phyloP scores from a whole-genome alignment of 441 rosid species.

The Euphorbia neoarborescens region DNA sequence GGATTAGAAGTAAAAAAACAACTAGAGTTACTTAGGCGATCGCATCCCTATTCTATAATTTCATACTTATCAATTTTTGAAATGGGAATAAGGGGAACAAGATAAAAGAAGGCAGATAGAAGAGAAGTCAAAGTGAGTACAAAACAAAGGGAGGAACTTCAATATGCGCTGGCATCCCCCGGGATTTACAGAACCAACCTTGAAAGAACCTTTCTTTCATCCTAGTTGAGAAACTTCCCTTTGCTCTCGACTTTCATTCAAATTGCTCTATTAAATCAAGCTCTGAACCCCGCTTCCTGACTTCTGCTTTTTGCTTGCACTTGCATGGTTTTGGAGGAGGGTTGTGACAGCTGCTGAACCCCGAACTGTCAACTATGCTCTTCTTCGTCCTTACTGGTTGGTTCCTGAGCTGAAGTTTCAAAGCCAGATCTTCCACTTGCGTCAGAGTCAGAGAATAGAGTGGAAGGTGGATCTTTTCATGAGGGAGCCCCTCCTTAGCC shows the following conservation, averaged over 20 bases:
- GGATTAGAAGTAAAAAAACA: not conserved
- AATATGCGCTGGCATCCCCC: not conserved
- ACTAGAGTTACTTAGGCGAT: not conserved
- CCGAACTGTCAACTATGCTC: not conserved
- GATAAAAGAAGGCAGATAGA: too few species aligned
- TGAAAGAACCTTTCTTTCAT: not conserved
- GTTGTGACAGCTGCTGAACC: constrained; percentile 3
- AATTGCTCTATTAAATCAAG: too few species aligned
- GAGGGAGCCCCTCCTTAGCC: too few species aligned
- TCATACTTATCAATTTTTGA: too few species aligned
- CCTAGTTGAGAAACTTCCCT: not conserved
- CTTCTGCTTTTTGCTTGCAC: too few species aligned
- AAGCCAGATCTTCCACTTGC: not conserved
- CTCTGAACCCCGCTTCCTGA: not conserved
- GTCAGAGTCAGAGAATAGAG: not conserved
- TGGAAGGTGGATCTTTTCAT: too few species aligned
- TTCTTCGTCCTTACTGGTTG: constrained; percentile 2
- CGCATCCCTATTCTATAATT: not conserved
- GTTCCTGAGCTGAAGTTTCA: constrained; percentile 3
- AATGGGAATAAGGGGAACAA: too few species aligned
- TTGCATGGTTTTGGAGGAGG: too few species aligned
- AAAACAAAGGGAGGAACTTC: not conserved
- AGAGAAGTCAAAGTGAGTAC: not conserved
- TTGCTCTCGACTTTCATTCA: not conserved
- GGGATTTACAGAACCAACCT: not conserved